A percentile compares a stretch with the other conserved stretches of the same genome.
Conservation (phyloP, 139 green algal genomes). For the Chlamydomonas asymmetrica region DNA sequence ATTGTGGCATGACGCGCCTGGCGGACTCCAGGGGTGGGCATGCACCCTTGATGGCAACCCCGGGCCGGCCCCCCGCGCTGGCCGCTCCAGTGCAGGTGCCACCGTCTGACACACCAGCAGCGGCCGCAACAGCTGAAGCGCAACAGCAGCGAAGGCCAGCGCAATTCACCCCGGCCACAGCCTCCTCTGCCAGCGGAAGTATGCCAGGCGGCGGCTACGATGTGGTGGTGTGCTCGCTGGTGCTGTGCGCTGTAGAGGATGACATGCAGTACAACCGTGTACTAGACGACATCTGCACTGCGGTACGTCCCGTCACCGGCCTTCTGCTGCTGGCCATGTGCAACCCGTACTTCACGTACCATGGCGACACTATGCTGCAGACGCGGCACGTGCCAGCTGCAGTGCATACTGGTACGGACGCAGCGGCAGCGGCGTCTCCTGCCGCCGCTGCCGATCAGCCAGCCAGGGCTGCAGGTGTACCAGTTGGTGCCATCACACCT, state of each 20-base stretch:
- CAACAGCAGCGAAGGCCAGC: not conserved
- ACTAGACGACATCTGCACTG: constrained; percentile 3
- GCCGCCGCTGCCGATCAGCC: too few relatives aligned
- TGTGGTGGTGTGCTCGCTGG: constrained; percentile 25
- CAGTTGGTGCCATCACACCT: too few relatives aligned
- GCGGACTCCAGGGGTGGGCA: not conserved
- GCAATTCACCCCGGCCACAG: not conserved
- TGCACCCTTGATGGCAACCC: not conserved
- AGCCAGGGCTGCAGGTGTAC: too few relatives aligned
- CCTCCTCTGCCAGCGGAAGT: not conserved
- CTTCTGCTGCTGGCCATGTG: constrained; percentile 24
- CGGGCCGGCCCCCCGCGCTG: not conserved
- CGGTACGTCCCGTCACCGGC: constrained; percentile 14
- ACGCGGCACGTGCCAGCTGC: too few relatives aligned
- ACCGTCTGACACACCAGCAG: not conserved
- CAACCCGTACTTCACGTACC: constrained; percentile 27
- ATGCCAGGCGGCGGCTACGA: constrained; percentile 1
- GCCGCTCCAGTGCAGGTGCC: not conserved
- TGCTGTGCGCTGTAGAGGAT: constrained; percentile 20
- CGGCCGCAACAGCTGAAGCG: not conserved
- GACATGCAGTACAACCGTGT: not conserved
- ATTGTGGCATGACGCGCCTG: too few relatives aligned
- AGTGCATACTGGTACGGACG: too few relatives aligned
- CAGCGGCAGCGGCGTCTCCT: too few relatives aligned
- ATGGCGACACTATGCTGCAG: constrained; percentile 4